Base-by-base conservation (phyloP, 352 stramenopile species). In the Thraustochytrium striatum region DNA sequence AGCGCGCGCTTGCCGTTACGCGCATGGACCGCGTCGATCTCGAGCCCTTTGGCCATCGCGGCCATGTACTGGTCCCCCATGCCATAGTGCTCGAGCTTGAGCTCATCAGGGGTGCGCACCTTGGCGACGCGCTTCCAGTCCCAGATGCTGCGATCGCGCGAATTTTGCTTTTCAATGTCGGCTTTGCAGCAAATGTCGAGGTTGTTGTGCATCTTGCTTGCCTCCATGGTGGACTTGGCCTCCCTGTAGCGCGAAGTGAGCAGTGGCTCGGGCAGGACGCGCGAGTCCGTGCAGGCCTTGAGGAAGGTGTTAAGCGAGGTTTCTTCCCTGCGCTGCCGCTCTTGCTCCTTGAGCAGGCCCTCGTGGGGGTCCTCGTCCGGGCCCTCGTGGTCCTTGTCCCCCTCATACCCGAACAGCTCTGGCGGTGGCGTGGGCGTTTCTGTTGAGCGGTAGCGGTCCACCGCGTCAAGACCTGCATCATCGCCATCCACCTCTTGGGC, bases 41-140 rank as follows among this genome's bases (percentile, higher is more conserved):
- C 2, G 19, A 75, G 65, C 52, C 32, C 65, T 5, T 75, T 30
- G 3, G 65, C 65, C 1, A 75, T 19, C 2, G 65, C 65, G 5
- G 19, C n/a, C 39, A 61, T 75, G 30, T 62, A 61, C 2, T 3
- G 5, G 50, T 75, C 65, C 5, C 65, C 65, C 43, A 75, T 58
- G 32, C 44, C 65, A 30, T 47, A 61, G 36, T 75, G 65, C 65
- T 75, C 65, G 21, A 75, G 65, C 16, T 32, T 16, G 43, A 75
- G 65, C 32, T 75, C 65, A 30, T 75, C 65, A 11, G 50, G 43
- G 5, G 41, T 43, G 39, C 65, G 65, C 5, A 25, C 52, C 36
- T 61, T 58, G 44, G 65, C 65, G n/a, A 75, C 35, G 21, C 8
- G 7, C n/a, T 43, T 21, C 65, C 65, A 75, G 36, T 61, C 65